Percentiles rank a stretch among this genome's conserved stretches.
These are phyloP conservation scores for Elsinoe necatrix DNA, from an alignment of 2,329 filamentous ascomycete species.

Conservation along the genomic window DNA sequence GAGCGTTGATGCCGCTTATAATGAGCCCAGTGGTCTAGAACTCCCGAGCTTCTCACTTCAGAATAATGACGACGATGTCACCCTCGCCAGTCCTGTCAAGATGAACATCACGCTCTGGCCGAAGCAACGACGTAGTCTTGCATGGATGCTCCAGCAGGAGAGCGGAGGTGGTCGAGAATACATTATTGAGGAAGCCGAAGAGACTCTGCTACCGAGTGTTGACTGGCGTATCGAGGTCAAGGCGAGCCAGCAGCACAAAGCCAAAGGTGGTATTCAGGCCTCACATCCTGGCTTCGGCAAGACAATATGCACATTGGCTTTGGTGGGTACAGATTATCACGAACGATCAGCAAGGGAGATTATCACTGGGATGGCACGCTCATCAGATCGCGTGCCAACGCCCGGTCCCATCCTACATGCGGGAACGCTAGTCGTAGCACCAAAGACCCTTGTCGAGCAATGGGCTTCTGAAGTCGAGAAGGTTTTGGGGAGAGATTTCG, in stretches of 20 bases:
- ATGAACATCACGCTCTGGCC: slow-evolving; percentile 37
- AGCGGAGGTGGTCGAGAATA: slow-evolving; percentile 33
- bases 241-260: slow-evolving; percentile 33
- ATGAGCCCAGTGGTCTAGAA: slow-evolving; percentile 36
- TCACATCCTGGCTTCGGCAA: slow-evolving; percentile 61
- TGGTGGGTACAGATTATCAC: slow-evolving; percentile 43
- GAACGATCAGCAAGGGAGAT: slow-evolving; percentile 4
- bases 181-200: slow-evolving; percentile 48
- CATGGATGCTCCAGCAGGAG: slow-evolving; percentile 55
- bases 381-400: not conserved
- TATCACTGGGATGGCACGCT: not conserved
- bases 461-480: slow-evolving; percentile 50
- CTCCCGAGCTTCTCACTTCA: slow-evolving; percentile 38
- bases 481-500: slow-evolving; percentile 35
- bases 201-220: slow-evolving; percentile 38
- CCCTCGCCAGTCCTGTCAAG: slow-evolving; percentile 24
- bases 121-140: slow-evolving; percentile 48
- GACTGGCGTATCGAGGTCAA: slow-evolving; percentile 50
- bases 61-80: slow-evolving; percentile 31
- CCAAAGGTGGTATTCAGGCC: slow-evolving; percentile 54
- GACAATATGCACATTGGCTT: slow-evolving; percentile 50
- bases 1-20: slow-evolving; percentile 4
- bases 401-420: slow-evolving; percentile 31
- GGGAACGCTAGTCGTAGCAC: slow-evolving; percentile 54
- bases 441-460: slow-evolving; percentile 47